A percentile compares a stretch with the other conserved stretches of the same genome.
These are phyloP conservation scores for Salisapilia sapeloensis DNA, from an alignment of 352 stramenopile species.

Conservation along the genomic window DNA sequence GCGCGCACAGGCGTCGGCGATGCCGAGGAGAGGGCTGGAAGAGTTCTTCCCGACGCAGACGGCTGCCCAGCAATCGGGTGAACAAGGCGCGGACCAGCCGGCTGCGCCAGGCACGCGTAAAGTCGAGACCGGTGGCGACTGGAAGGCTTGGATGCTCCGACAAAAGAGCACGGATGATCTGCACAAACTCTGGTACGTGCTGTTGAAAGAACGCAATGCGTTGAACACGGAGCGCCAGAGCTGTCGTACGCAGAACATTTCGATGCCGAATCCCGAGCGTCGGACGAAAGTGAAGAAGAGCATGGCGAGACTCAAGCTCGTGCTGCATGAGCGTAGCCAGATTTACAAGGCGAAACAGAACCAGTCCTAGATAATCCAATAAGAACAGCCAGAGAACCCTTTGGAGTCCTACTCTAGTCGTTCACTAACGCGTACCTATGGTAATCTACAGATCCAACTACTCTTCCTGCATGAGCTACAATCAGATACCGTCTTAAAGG, in stretches of 20 bases:
- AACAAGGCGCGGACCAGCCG: conserved; percentile 29
- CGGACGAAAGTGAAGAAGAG: conserved; percentile 75
- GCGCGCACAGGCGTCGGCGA: conserved; percentile 14
- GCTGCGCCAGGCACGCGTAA: conserved; percentile 32
- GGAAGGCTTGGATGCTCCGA: conserved; percentile 92
- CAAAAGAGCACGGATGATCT: conserved; percentile 96
- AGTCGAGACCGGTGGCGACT: conserved; percentile 78
- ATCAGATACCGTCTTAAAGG: too few species aligned
- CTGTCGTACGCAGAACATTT: conserved; percentile 53
- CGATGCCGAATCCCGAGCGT: conserved; percentile 60
- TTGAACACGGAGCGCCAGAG: conserved; percentile 88
- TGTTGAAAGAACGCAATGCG: conserved; percentile 97
- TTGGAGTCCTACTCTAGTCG: too few species aligned
- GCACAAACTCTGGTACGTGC: conserved; percentile 96
- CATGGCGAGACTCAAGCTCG: conserved; percentile 78
- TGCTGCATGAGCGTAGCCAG: conserved; percentile 69
- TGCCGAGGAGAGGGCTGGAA: conserved; percentile 36
- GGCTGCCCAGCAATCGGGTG: conserved; percentile 13
- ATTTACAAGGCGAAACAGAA: conserved; percentile 63
- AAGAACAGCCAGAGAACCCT: too few species aligned
- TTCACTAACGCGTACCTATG: too few species aligned
- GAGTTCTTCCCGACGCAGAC: conserved; percentile 60
- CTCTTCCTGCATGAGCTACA: too few species aligned
- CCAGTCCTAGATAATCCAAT: too few species aligned
- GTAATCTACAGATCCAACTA: too few species aligned